Percentiles rank a stretch among this genome's conserved stretches.
Conservation (phyloP, 208 protist genomes). For the Leishmania gerbilli region DNA sequence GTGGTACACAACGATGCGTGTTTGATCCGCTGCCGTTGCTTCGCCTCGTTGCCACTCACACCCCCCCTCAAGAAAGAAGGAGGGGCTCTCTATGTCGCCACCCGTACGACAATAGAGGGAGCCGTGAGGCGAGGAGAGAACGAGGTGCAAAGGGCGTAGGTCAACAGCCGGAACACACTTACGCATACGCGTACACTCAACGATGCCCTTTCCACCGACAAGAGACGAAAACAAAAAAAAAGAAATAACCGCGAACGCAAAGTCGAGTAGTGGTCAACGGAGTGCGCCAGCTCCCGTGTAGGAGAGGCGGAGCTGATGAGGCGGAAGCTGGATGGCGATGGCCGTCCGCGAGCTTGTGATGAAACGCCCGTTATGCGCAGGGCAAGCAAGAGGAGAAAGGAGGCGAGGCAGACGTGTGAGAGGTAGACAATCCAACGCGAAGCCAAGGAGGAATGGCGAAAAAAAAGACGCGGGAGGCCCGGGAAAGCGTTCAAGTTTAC, state of each 20-base stretch:
- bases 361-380: background rate
- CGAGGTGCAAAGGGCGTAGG: background rate
- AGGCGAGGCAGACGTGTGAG: background rate
- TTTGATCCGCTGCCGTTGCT: background rate
- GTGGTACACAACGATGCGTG: background rate
- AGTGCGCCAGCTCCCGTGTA: background rate
- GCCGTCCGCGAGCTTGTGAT: background rate
- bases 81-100: background rate
- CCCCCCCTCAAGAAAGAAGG: background rate
- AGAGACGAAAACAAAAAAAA: background rate
- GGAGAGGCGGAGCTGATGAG: background rate
- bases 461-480: background rate
- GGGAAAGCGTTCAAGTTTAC: background rate
- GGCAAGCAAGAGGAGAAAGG: background rate
- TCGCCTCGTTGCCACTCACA: background rate
- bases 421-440: background rate
- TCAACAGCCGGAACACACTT: background rate
- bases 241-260: background rate
- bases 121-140: background rate
- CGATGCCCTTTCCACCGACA: background rate
- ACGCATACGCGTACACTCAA: background rate
- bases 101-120: background rate
- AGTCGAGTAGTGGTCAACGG: background rate
- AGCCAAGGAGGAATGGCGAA: no score
- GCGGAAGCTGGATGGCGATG: background rate